A percentile compares a stretch with the other conserved stretches of the same genome.
Conservation (phyloP, 1,284 basidiomycete species). For the Tylopilus sp. region DNA sequence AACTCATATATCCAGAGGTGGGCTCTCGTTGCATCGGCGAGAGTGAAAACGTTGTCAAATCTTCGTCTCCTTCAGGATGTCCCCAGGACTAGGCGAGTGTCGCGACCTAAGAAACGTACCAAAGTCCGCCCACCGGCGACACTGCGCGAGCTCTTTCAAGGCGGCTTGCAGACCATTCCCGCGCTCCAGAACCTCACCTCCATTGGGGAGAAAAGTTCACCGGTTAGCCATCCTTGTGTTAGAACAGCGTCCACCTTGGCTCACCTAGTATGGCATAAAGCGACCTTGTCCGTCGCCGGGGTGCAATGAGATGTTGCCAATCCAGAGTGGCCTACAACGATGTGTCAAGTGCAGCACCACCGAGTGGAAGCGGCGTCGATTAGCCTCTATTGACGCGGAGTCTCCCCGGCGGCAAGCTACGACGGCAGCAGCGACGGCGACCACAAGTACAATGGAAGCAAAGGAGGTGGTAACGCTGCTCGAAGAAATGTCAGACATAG, state of each 20-base stretch:
- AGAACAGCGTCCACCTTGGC: neutral
- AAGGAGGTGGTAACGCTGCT: neutral
- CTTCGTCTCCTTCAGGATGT: conserved; percentile 7
- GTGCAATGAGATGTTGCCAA: conserved; percentile 25
- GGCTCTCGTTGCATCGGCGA: neutral
- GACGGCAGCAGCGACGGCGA: neutral
- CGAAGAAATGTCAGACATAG: conserved; percentile 3
- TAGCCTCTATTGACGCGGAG: conserved; percentile 1
- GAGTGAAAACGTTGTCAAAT: too few species aligned
- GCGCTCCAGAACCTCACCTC: neutral
- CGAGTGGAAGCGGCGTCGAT: conserved; percentile 31
- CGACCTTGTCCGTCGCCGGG: conserved; percentile 24
- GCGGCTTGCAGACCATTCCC: conserved; percentile 11
- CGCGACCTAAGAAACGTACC: neutral
- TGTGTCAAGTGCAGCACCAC: conserved; percentile 32
- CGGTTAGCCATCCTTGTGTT: conserved; percentile 15
- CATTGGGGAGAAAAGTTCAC: neutral
- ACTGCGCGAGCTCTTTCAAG: conserved; percentile 10
- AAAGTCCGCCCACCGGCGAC: neutral
- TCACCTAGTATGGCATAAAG: conserved; percentile 15
- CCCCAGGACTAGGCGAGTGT: neutral
- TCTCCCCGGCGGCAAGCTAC: neutral
- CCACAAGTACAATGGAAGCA: conserved; percentile 4
- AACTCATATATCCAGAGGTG: conserved; percentile 35
- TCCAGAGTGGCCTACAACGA: conserved; percentile 16